Evolutionary conservation across 2,329 filamentous ascomycete species (phyloP).

Genomic region (Colletotrichum nymphaeae): DNA sequence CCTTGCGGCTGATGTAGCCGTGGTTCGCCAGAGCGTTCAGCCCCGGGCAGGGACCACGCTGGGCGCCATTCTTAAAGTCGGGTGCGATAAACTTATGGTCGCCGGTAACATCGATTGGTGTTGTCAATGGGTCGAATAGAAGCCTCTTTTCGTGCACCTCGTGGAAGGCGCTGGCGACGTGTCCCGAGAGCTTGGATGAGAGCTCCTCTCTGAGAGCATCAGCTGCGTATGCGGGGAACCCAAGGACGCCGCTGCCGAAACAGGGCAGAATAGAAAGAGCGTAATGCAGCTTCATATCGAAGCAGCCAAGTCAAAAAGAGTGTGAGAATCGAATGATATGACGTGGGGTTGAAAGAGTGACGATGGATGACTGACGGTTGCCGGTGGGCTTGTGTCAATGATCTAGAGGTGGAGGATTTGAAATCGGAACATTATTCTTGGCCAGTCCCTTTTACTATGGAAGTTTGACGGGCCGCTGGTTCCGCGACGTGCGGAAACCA

Average conservation of each 20-base stretch:
- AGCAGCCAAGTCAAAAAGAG: constrained; percentile 1
- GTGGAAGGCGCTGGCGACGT: constrained; percentile 24
- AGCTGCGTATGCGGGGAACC: constrained; percentile 34
- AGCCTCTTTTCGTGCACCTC: constrained; percentile 36
- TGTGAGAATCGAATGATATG: constrained; percentile 1
- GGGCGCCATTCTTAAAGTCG: constrained; percentile 40
- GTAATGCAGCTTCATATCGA: constrained; percentile 19
- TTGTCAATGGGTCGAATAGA: constrained; percentile 35
- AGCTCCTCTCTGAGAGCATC: constrained; percentile 23
- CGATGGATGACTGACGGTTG: not conserved
- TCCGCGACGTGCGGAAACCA: not conserved
- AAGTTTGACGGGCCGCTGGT: not conserved
- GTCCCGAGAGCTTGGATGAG: constrained; percentile 4
- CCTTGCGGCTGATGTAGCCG: constrained; percentile 47
- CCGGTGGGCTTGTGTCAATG: not conserved
- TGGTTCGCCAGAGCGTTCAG: constrained; percentile 52
- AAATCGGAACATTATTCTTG: constrained; percentile 17
- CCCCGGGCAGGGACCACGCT: constrained; percentile 46
- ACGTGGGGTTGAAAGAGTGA: constrained; percentile 13
- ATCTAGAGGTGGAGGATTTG: constrained; percentile 9
- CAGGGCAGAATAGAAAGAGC: constrained; percentile 28
- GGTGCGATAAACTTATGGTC: constrained; percentile 42
- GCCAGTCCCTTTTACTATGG: constrained; percentile 1
- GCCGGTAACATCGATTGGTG: constrained; percentile 37
- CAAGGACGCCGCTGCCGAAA: constrained; percentile 15